These are phyloP conservation scores for Raphanus hybrid DNA, from an alignment of 441 rosid genomes.

Conservation along the genomic window DNA sequence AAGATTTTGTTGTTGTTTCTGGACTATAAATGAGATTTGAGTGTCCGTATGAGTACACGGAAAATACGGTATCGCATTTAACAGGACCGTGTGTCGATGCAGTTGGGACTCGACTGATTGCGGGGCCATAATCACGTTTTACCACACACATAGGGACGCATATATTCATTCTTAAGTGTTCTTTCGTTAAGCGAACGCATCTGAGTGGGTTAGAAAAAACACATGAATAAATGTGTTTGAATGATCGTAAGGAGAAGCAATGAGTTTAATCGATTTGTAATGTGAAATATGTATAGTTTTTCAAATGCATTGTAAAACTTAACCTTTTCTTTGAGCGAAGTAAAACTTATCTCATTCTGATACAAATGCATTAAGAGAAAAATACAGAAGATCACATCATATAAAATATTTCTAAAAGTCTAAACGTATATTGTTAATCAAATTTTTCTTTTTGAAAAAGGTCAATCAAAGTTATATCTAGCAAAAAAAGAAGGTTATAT, in stretches of 20 bases:
- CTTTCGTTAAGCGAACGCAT: not conserved
- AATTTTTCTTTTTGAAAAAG: too few species aligned
- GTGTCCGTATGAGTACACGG: constrained; percentile 32
- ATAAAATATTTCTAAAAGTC: too few species aligned
- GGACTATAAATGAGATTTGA: constrained; percentile 6
- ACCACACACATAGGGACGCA: not conserved
- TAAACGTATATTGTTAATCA: too few species aligned
- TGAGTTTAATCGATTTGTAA: not conserved
- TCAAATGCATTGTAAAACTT: not conserved
- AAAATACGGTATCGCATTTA: constrained; percentile 24
- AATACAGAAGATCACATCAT: not conserved
- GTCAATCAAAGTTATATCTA: too few species aligned
- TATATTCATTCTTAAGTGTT: not conserved
- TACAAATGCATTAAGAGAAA: not conserved
- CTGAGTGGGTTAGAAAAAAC: not conserved
- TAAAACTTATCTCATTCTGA: not conserved
- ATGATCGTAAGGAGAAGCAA: not conserved
- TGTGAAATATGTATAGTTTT: not conserved
- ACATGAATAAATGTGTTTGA: constrained; percentile 28
- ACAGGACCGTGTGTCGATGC: constrained; percentile 26
- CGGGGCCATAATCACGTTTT: constrained; percentile 35
- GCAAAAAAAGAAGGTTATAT: too few species aligned
- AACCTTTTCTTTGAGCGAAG: too few species aligned
- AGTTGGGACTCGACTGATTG: constrained; percentile 33
- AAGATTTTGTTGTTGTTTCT: not conserved